Conservation (phyloP, 148 eudicot genomes). For the Vaccinium macrocarpon region DNA sequence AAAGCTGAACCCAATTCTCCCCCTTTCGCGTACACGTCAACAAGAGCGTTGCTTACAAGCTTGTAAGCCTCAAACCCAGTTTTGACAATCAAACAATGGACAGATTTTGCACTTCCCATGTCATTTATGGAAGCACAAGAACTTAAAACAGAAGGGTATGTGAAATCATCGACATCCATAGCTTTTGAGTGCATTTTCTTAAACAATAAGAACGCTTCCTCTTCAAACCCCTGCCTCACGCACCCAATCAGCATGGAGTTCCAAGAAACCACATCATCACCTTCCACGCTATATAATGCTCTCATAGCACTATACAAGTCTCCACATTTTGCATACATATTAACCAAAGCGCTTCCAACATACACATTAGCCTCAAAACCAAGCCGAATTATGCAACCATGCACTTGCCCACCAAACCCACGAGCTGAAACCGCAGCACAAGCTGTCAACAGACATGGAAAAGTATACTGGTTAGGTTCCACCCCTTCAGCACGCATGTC, state of each 20-base stretch:
- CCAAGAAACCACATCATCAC: conserved; percentile 58
- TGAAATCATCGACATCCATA: conserved; percentile 63
- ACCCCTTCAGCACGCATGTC: conserved; percentile 58
- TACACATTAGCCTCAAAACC: conserved; percentile 54
- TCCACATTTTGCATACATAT: conserved; percentile 78
- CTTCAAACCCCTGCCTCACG: conserved; percentile 50
- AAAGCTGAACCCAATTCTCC: conserved; percentile 43
- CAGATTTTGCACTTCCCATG: conserved; percentile 36
- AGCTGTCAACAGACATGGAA: conserved; percentile 63
- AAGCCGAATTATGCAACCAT: conserved; percentile 48
- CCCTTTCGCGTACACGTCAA: conserved; percentile 72
- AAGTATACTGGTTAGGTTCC: conserved; percentile 64
- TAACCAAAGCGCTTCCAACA: conserved; percentile 63
- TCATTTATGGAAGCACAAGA: conserved; percentile 47
- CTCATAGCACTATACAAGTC: conserved; percentile 49
- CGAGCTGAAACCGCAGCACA: conserved; percentile 39
- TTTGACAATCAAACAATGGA: conserved; percentile 66
- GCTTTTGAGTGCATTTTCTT: conserved; percentile 50
- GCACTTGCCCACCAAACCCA: conserved; percentile 59
- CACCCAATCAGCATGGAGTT: conserved; percentile 72
- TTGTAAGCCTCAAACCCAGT: conserved; percentile 51
- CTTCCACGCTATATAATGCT: conserved; percentile 43
- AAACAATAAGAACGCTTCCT: conserved; percentile 57
- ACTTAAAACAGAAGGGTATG: conserved; percentile 66
- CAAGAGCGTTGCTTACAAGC: conserved; percentile 71